Conservation (phyloP, 1,139 yeast genomes). For the Pichiaceae sp. region DNA sequence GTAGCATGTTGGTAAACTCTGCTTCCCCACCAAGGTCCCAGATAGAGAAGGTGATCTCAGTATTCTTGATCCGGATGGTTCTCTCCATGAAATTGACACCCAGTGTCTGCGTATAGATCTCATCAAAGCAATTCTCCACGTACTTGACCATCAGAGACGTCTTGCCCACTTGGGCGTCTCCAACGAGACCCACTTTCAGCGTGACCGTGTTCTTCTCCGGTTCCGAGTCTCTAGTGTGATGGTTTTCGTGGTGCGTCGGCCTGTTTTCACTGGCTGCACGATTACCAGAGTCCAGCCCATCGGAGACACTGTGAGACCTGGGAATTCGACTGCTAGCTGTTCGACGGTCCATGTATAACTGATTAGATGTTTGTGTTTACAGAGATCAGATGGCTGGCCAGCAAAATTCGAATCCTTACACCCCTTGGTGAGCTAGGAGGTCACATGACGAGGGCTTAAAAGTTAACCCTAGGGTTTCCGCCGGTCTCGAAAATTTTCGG, state of each 20-base stretch:
- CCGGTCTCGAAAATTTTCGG: too few species aligned
- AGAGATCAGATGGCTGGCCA: too few species aligned
- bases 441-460: too few species aligned
- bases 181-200: slow-evolving; percentile 85
- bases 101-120: slow-evolving; percentile 83
- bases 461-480: too few species aligned
- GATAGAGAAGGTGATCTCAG: slow-evolving; percentile 84
- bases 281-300: neutral
- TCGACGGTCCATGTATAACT: neutral
- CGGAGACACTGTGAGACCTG: slow-evolving; percentile 1
- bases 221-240: too few species aligned
- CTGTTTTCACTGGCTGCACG: neutral
- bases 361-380: too few species aligned
- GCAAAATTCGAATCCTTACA: too few species aligned
- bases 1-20: slow-evolving; percentile 94
- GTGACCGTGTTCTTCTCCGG: slow-evolving; percentile 46
- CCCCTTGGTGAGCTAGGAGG: too few species aligned
- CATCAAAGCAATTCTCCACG: slow-evolving; percentile 90
- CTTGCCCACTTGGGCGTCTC: slow-evolving; percentile 98
- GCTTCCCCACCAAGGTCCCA: slow-evolving; percentile 98
- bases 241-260: too few species aligned
- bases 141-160: slow-evolving; percentile 96
- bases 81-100: slow-evolving; percentile 97
- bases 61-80: slow-evolving; percentile 75
- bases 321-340: neutral